These are phyloP conservation scores for Ballota nigra DNA, from an alignment of 257 asterid species.

Conservation along the genomic window DNA sequence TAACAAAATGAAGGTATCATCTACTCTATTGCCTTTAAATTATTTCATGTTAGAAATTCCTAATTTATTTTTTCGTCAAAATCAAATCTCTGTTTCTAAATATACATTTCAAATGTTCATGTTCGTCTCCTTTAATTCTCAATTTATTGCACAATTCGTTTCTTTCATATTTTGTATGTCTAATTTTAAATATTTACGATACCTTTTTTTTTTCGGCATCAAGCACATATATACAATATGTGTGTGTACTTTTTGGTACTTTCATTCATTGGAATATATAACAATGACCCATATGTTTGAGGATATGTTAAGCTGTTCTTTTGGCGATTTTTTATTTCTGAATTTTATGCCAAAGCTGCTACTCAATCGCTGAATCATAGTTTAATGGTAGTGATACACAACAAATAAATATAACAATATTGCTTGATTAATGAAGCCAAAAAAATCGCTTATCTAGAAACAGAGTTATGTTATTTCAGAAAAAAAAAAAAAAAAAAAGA, in stretches of 20 bases:
- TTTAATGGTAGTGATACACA: neutral
- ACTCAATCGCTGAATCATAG: neutral
- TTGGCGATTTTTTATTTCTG: neutral
- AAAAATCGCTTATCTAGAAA: neutral
- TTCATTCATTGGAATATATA: neutral
- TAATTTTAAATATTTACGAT: too few relatives aligned
- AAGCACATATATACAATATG: neutral
- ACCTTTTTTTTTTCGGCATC: neutral
- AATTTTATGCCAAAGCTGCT: neutral
- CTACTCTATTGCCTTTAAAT: neutral
- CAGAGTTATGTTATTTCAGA: too few relatives aligned
- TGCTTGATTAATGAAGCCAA: neutral
- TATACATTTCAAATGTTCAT: neutral
- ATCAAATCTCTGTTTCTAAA: neutral
- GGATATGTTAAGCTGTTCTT: neutral
- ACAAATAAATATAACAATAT: too few relatives aligned
- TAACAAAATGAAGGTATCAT: slow-evolving; percentile 64
- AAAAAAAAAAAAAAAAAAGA: too few relatives aligned
- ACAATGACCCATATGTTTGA: neutral
- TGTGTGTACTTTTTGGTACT: neutral
- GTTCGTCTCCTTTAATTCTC: neutral
- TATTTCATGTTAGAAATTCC: too few relatives aligned
- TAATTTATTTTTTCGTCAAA: neutral
- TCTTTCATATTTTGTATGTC: too few relatives aligned
- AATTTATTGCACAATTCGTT: neutral